A percentile compares a stretch with the other conserved stretches of the same genome.
phyloP scores from a whole-genome alignment of 306 rosid genomes.

The Pterocarpus macrocarpus region DNA sequence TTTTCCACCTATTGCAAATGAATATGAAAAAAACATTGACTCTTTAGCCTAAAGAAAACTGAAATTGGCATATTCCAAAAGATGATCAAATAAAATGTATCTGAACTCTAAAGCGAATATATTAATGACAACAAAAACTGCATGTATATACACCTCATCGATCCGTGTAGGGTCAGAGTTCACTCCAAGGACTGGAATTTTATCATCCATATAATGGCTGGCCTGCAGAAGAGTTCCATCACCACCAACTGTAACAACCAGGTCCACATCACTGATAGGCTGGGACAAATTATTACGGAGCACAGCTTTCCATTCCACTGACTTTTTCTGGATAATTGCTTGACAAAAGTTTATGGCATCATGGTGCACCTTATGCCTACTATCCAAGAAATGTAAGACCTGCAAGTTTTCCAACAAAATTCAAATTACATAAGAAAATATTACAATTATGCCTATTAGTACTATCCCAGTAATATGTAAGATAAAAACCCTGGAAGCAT shows the following conservation, averaged over 20 bases:
- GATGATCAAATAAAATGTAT: conserved; percentile 18
- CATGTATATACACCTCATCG: conserved; percentile 69
- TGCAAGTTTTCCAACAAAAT: conserved; percentile 51
- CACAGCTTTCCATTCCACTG: conserved; percentile 79
- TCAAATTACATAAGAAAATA: conserved; percentile 10
- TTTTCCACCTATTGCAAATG: conserved; percentile 66
- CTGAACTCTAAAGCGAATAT: conserved; percentile 23
- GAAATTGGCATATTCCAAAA: conserved; percentile 16
- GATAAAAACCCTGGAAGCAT: background rate
- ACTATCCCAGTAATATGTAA: conserved; percentile 51
- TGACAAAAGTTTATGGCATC: conserved; percentile 78
- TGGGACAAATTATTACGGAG: conserved; percentile 57
- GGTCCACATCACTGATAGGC: conserved; percentile 78
- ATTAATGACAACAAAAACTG: conserved; percentile 26
- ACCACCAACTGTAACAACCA: conserved; percentile 89
- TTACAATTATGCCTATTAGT: conserved; percentile 40
- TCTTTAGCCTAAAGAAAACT: conserved; percentile 5
- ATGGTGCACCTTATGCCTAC: conserved; percentile 73
- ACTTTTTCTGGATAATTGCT: conserved; percentile 69
- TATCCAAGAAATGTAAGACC: conserved; percentile 67
- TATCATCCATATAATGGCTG: conserved; percentile 83
- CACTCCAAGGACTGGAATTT: conserved; percentile 88
- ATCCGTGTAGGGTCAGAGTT: conserved; percentile 88
- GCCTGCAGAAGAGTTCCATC: conserved; percentile 94
- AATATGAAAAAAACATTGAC: conserved; percentile 31